Evolutionary conservation across 139 green algal genomes (phyloP), one percentile per base, ranked within the genome.

Genomic region (Nannochloris sp.): DNA sequence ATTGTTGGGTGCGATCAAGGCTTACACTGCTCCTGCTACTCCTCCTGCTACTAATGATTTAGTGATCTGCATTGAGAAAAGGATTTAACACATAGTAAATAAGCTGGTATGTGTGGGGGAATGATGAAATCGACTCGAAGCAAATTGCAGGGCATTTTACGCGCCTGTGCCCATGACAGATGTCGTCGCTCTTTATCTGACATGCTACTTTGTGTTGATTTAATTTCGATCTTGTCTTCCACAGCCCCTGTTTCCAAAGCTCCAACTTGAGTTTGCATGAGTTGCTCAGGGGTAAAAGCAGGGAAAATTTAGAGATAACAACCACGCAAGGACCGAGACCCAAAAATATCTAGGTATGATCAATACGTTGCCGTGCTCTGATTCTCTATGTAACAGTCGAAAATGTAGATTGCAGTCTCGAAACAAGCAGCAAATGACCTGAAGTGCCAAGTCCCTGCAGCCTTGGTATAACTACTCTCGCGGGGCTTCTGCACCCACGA

Each of bases 1-100:
- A n/a, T 29, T 19, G 37, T 4, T 24, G 13, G 24, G 8, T 25
- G n/a, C 12, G 10, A 23, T 30, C 12, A 1, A 4, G 39, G 87
- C 89, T 89, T 72, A 96, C 89, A 97, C 65, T 44, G 86, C 92
- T 3, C 92, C 92, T 7, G 92, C 92, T 1, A 97, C 73, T 27
- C 92, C 92, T 15, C 92, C 92, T 1, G 92, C 92, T 3, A 92
- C 23, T 6, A 97, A 71, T 1, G 71, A 85, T 60, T 93, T 96
- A 35, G 46, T 75, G 27, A 96, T 89, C 25, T 78, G 70, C 1
- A 54, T 8, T 54, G 12, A 45, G 37, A n/a, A 45, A 33, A 64
- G 67, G 7, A 53, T 56, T 31, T 61, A 25, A n/a, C 37, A n/a
- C n/a, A 19, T 19, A 51, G 42, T 51, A 19, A 51, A 51, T 19